Evolutionary conservation across 768 basidiomycete genomes (phyloP).

Genomic region (Xerocomus spinulosus): DNA sequence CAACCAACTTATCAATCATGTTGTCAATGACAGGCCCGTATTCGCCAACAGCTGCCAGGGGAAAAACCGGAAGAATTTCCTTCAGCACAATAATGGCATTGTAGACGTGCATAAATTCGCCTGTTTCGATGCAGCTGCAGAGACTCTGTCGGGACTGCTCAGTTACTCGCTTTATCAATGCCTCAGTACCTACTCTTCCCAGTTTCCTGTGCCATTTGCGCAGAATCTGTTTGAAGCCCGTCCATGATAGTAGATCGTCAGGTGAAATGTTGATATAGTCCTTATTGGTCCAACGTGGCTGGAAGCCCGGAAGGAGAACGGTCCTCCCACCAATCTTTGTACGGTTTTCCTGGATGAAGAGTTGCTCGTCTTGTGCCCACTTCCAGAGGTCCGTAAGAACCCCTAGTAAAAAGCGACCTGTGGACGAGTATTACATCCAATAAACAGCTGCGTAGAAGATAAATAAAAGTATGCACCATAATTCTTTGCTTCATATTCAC

Average conservation of each 20-base stretch:
- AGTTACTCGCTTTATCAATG: neutral
- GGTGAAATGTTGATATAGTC: slow-evolving; percentile 33
- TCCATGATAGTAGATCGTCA: slow-evolving; percentile 63
- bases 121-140: slow-evolving; percentile 74
- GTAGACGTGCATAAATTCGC: slow-evolving; percentile 96
- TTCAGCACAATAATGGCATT: slow-evolving; percentile 94
- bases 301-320: slow-evolving; percentile 65
- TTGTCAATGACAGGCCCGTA: slow-evolving; percentile 52
- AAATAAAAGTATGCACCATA: slow-evolving; percentile 54
- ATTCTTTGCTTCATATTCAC: slow-evolving; percentile 94
- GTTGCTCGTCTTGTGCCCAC: slow-evolving; percentile 75
- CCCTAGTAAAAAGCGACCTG: slow-evolving; percentile 84
- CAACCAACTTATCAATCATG: slow-evolving; percentile 62
- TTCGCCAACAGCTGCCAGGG: slow-evolving; percentile 56
- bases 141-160: slow-evolving; percentile 51
- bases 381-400: slow-evolving; percentile 71
- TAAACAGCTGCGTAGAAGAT: neutral
- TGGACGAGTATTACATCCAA: slow-evolving; percentile 1
- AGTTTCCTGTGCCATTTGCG: slow-evolving; percentile 86
- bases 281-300: slow-evolving; percentile 48
- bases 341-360: slow-evolving; percentile 69
- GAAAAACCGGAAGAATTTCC: slow-evolving; percentile 87
- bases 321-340: slow-evolving; percentile 58
- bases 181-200: slow-evolving; percentile 46
- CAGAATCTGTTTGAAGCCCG: slow-evolving; percentile 61